Percentiles rank a stretch among this genome's conserved stretches.
These are phyloP conservation scores for Epichloe uncinata DNA, from an alignment of 2,329 filamentous ascomycete species.

Conservation along the genomic window DNA sequence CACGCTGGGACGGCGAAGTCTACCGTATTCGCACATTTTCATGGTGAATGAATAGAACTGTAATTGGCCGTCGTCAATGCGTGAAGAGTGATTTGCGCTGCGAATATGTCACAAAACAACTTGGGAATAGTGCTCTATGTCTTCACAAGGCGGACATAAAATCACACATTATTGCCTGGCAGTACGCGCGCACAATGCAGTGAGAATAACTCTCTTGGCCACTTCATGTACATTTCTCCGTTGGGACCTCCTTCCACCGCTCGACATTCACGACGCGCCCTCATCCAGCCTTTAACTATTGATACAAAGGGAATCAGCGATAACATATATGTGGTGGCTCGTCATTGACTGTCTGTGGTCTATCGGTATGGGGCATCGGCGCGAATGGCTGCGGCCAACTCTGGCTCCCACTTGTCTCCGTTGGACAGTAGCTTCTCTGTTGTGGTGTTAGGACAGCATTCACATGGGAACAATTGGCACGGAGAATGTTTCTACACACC, in stretches of 20 bases:
- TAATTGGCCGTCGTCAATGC: too few species aligned
- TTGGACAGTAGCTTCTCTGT: constrained; percentile 74
- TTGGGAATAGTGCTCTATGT: not conserved
- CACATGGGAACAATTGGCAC: too few species aligned
- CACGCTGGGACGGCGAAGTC: too few species aligned
- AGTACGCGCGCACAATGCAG: not conserved
- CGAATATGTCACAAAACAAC: too few species aligned
- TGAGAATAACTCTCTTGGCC: not conserved
- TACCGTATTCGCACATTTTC: too few species aligned
- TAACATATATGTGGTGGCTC: not conserved
- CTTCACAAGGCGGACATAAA: not conserved
- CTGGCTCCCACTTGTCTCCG: constrained; percentile 95
- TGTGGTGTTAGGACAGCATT: constrained; percentile 9
- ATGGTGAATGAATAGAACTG: too few species aligned
- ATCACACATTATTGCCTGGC: not conserved
- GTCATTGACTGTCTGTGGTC: not conserved
- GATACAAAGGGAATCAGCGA: not conserved
- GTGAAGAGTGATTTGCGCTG: too few species aligned
- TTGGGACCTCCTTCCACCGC: not conserved
- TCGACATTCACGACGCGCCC: not conserved
- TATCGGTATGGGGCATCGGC: constrained; percentile 89
- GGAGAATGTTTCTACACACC: constrained; percentile 23
- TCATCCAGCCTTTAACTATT: not conserved
- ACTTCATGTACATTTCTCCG: not conserved
- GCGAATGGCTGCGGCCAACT: constrained; percentile 80